Evolutionary conservation across 768 basidiomycete species (phyloP).

Genomic region (Mycena maculata): DNA sequence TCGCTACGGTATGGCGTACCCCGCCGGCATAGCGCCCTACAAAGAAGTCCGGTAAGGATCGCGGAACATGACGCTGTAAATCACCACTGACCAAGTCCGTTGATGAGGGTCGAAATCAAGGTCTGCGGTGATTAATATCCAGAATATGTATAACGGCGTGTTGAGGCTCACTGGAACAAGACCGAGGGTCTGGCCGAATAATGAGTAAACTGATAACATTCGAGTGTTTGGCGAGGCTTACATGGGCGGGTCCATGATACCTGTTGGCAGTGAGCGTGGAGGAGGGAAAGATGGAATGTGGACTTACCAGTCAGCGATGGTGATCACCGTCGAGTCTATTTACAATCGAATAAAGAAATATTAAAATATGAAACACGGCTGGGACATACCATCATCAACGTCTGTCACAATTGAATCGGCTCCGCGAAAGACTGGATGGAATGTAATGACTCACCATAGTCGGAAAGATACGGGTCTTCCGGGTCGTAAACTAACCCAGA

Average conservation of each 20-base stretch:
- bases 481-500: conserved; percentile 12
- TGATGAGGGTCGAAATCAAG: conserved; percentile 38
- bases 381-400: conserved; percentile 10
- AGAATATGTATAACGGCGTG: too few species aligned
- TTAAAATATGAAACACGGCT: neutral
- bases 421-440: neutral
- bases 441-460: conserved; percentile 1
- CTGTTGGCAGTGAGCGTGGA: neutral
- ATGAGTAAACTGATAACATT: neutral
- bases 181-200: neutral
- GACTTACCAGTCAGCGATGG: conserved; percentile 12
- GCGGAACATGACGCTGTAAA: too few species aligned
- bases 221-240: neutral
- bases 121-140: conserved; percentile 5
- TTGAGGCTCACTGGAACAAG: neutral
- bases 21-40: conserved; percentile 12
- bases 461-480: neutral
- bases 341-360: neutral
- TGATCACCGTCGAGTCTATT: conserved; percentile 6
- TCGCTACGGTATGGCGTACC: too few species aligned
- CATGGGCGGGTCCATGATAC: conserved; percentile 21
- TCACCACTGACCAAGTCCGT: conserved; percentile 30
- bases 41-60: too few species aligned
- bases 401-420: neutral
- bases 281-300: neutral